phyloP scores from a whole-genome alignment of 225 moss, liverwort and hornwort genomes.

The Polytrichum commune region DNA sequence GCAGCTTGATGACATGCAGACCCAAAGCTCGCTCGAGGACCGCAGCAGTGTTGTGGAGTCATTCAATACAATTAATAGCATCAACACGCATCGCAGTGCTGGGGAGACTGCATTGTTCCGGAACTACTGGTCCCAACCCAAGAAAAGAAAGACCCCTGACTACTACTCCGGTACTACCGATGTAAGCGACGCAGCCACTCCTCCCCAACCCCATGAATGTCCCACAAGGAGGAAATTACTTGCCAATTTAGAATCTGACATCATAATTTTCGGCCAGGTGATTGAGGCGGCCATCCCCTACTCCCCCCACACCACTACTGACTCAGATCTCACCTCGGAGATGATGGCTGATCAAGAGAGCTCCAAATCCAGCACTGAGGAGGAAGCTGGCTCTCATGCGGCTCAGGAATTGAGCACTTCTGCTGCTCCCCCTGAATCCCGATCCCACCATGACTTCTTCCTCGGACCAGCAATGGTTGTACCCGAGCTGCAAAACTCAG shows the following conservation, averaged over 20 bases:
- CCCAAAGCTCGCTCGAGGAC: constrained; percentile 11
- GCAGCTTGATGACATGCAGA: constrained; percentile 22
- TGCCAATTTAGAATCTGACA: constrained; percentile 3
- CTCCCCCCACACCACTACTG: neutral
- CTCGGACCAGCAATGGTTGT: neutral
- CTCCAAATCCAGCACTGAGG: constrained; percentile 15
- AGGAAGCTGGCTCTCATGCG: neutral
- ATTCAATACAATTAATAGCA: constrained; percentile 1
- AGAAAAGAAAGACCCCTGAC: constrained; percentile 6
- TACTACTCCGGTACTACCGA: neutral
- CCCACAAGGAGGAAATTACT: constrained; percentile 10
- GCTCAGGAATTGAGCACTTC: neutral
- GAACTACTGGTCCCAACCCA: constrained; percentile 14
- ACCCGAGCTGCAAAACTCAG: neutral
- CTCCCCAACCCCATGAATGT: constrained; percentile 6
- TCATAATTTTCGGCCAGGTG: constrained; percentile 1
- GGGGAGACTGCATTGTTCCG: constrained; percentile 4
- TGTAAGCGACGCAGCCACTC: neutral
- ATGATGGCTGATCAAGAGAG: constrained; percentile 13
- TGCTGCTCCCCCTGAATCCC: neutral
- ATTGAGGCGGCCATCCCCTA: too few relatives aligned
- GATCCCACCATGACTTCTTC: constrained; percentile 1
- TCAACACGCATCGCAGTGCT: constrained; percentile 1
- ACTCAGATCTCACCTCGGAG: constrained; percentile 10
- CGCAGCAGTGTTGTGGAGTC: constrained; percentile 10